Evolutionary conservation across 2,329 filamentous ascomycete species (phyloP).

Genomic region (Penicillium sp.): DNA sequence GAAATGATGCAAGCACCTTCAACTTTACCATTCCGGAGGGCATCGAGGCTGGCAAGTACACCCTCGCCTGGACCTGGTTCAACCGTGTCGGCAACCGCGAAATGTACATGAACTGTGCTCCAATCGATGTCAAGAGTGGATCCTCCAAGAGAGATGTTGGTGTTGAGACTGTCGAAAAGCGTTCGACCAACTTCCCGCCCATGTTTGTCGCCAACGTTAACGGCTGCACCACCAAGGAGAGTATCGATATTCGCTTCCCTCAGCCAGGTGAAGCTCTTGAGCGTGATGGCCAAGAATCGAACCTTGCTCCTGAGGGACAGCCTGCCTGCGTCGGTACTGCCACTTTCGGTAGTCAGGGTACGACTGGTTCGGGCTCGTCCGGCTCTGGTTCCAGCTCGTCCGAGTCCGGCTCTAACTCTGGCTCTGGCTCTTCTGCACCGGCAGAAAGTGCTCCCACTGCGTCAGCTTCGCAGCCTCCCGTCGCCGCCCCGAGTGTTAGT

Average conservation of each 20-base stretch:
- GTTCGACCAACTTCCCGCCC: constrained; percentile 58
- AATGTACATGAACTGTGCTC: constrained; percentile 96
- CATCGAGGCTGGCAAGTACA: constrained; percentile 69
- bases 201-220: constrained; percentile 72
- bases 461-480: constrained; percentile 1
- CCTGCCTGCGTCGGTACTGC: constrained; percentile 29
- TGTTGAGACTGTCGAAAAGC: constrained; percentile 42
- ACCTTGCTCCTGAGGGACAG: constrained; percentile 30
- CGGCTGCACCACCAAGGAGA: constrained; percentile 52
- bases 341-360: constrained; percentile 32
- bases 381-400: constrained; percentile 23
- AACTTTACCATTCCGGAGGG: constrained; percentile 65
- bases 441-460: background rate
- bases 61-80: constrained; percentile 89
- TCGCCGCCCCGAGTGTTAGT: constrained; percentile 3
- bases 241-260: constrained; percentile 59
- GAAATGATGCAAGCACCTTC: constrained; percentile 54
- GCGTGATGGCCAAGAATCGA: constrained; percentile 39
- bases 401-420: constrained; percentile 22
- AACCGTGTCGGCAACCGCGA: constrained; percentile 90
- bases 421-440: constrained; percentile 5
- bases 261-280: constrained; percentile 58
- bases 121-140: constrained; percentile 57
- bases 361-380: constrained; percentile 24
- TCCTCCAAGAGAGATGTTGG: constrained; percentile 41